These are phyloP conservation scores for Hypoxylon perforatum DNA, from an alignment of 495 filamentous ascomycete species.

Conservation along the genomic window DNA sequence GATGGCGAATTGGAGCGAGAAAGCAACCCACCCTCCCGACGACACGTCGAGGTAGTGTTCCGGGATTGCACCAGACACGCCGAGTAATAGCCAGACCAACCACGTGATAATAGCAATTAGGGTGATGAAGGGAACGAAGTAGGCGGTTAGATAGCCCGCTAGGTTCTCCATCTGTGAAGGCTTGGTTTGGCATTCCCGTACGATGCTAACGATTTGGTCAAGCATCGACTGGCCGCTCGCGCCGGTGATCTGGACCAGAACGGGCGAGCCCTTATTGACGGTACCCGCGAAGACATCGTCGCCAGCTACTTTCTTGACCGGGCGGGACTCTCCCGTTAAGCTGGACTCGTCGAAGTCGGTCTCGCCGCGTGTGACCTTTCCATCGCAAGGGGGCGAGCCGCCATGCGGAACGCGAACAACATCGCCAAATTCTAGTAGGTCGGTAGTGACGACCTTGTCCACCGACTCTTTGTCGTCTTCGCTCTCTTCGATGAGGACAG, in stretches of 20 bases:
- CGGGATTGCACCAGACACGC: conserved; percentile 74
- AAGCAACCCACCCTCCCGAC: conserved; percentile 84
- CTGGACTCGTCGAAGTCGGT: conserved; percentile 89
- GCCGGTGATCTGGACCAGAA: conserved; percentile 76
- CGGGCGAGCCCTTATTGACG: conserved; percentile 79
- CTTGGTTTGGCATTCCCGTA: conserved; percentile 89
- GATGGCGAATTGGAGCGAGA: conserved; percentile 91
- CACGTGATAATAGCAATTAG: conserved; percentile 84
- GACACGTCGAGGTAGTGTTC: conserved; percentile 71
- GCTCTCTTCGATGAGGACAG: conserved; percentile 69
- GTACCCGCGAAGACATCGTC: conserved; percentile 87
- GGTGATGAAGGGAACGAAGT: conserved; percentile 90
- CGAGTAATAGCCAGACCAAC: conserved; percentile 83
- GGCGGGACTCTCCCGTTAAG: conserved; percentile 87
- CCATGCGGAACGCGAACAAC: conserved; percentile 80
- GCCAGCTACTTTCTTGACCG: conserved; percentile 74
- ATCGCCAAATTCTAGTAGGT: conserved; percentile 86
- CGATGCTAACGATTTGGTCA: conserved; percentile 88
- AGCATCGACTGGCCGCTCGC: conserved; percentile 85
- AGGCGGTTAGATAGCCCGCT: conserved; percentile 84
- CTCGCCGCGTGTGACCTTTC: conserved; percentile 70
- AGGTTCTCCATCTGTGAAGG: conserved; percentile 88
- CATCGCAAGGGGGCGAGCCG: conserved; percentile 87
- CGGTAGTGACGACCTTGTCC: conserved; percentile 65
- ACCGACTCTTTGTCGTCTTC: conserved; percentile 45